A percentile compares a stretch with the other conserved stretches of the same genome.
phyloP scores from a whole-genome alignment of 148 eudicot species.

The Heliamphora exappendiculata region DNA sequence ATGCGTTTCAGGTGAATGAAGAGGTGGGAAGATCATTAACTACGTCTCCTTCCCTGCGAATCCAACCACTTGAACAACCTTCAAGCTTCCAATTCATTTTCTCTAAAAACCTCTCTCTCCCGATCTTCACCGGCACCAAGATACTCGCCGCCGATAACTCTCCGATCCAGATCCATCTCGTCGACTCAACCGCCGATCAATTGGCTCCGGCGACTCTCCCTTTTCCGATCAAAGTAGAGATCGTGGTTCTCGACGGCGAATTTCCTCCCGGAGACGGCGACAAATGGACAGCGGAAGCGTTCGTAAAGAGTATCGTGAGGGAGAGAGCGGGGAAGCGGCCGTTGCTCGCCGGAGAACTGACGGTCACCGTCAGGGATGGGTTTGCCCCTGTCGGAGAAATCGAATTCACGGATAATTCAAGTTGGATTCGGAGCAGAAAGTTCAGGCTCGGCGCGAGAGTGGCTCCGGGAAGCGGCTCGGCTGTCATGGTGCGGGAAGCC shows the following conservation, averaged over 20 bases:
- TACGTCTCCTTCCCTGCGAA: slow-evolving; percentile 31
- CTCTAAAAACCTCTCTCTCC: slow-evolving; percentile 21
- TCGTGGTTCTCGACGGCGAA: slow-evolving; percentile 60
- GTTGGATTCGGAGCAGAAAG: slow-evolving; percentile 65
- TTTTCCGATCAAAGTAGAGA: slow-evolving; percentile 40
- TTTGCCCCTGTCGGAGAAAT: slow-evolving; percentile 35
- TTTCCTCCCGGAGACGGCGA: slow-evolving; percentile 25
- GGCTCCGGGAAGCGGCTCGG: slow-evolving; percentile 13
- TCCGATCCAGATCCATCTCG: slow-evolving; percentile 37
- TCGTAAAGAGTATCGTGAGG: slow-evolving; percentile 31
- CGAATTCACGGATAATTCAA: slow-evolving; percentile 73
- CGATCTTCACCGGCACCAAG: slow-evolving; percentile 47
- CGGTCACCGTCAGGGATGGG: slow-evolving; percentile 38
- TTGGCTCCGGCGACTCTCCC: slow-evolving; percentile 18
- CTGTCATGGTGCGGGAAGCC: slow-evolving; percentile 39
- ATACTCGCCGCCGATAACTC: slow-evolving; percentile 28
- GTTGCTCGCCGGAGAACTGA: slow-evolving; percentile 45
- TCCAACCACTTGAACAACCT: slow-evolving; percentile 40
- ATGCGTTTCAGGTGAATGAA: slow-evolving; percentile 41
- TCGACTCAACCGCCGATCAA: slow-evolving; percentile 20
- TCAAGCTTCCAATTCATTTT: slow-evolving; percentile 37
- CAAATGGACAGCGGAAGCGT: slow-evolving; percentile 40
- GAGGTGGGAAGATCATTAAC: slow-evolving; percentile 45
- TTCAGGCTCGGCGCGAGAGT: slow-evolving; percentile 67
- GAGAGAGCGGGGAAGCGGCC: slow-evolving; percentile 64